Evolutionary conservation across 1,139 yeast genomes (phyloP).

Genomic region (Taphrina betulina): DNA sequence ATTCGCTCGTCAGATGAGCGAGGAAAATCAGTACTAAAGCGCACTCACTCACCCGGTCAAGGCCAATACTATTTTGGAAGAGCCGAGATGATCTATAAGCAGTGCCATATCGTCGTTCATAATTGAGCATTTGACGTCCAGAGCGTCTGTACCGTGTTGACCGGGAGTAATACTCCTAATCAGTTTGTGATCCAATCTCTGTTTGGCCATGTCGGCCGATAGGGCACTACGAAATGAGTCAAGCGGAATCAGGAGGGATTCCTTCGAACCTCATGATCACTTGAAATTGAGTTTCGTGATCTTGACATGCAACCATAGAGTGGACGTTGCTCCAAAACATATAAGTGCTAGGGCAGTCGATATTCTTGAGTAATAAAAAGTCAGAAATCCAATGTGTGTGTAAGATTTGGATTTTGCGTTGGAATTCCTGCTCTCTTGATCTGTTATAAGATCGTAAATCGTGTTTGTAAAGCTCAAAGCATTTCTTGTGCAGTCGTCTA

Average conservation of each 20-base stretch:
- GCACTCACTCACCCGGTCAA: slow-evolving; percentile 12
- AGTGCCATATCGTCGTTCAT: too few species aligned
- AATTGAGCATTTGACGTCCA: too few species aligned
- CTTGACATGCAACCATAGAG: background rate
- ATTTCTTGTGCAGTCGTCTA: background rate
- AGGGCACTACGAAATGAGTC: too few species aligned
- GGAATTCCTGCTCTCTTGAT: background rate
- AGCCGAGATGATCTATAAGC: background rate
- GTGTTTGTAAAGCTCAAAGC: background rate
- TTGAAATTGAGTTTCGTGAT: background rate
- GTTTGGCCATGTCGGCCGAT: too few species aligned
- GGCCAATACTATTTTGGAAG: background rate
- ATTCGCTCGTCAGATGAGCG: too few species aligned
- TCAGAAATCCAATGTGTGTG: background rate
- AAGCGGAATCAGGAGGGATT: too few species aligned
- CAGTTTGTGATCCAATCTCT: too few species aligned
- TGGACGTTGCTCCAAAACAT: too few species aligned
- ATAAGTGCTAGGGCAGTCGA: too few species aligned
- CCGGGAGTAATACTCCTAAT: too few species aligned
- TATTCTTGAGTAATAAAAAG: background rate
- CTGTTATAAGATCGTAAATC: background rate
- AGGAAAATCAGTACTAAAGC: too few species aligned
- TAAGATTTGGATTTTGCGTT: background rate
- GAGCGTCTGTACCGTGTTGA: too few species aligned
- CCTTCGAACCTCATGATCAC: background rate